Conservation (phyloP, 2,329 filamentous ascomycete genomes). For the Mariannaea elegans region DNA sequence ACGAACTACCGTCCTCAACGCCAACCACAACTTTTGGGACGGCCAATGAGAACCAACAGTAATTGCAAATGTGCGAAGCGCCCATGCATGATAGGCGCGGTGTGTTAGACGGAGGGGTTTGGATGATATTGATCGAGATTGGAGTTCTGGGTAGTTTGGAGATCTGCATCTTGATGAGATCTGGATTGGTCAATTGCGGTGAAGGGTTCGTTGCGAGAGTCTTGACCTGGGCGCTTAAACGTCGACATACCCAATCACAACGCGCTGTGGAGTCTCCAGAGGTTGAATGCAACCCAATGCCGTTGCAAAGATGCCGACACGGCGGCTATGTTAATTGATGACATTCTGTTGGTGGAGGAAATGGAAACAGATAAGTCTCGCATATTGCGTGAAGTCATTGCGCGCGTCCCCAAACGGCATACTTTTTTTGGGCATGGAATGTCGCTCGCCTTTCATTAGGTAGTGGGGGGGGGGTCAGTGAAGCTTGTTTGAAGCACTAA, state of each 20-base stretch:
- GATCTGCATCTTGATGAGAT: constrained; percentile 19
- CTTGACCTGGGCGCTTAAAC: constrained; percentile 35
- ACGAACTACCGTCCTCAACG: constrained; percentile 21
- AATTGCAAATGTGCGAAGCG: constrained; percentile 26
- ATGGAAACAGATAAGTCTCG: neutral
- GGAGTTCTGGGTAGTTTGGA: constrained; percentile 19
- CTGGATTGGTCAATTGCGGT: constrained; percentile 30
- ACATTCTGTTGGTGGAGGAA: constrained; percentile 17
- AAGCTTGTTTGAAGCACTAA: too few species aligned
- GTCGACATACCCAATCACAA: constrained; percentile 29
- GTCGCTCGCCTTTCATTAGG: too few species aligned
- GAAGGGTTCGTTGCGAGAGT: constrained; percentile 10
- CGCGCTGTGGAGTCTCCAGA: constrained; percentile 1
- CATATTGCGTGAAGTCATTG: constrained; percentile 7
- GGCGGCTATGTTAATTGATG: constrained; percentile 32
- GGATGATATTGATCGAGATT: constrained; percentile 26
- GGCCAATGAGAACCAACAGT: constrained; percentile 27
- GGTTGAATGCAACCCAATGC: constrained; percentile 25
- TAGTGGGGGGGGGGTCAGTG: too few species aligned
- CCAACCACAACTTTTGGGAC: constrained; percentile 13
- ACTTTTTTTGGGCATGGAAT: neutral
- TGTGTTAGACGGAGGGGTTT: constrained; percentile 1
- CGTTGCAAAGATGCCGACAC: constrained; percentile 24
- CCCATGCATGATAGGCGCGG: constrained; percentile 40
- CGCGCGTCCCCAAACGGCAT: constrained; percentile 8